Evolutionary conservation across 1,139 yeast species (phyloP).

Genomic region (Candida frijolesensis): DNA sequence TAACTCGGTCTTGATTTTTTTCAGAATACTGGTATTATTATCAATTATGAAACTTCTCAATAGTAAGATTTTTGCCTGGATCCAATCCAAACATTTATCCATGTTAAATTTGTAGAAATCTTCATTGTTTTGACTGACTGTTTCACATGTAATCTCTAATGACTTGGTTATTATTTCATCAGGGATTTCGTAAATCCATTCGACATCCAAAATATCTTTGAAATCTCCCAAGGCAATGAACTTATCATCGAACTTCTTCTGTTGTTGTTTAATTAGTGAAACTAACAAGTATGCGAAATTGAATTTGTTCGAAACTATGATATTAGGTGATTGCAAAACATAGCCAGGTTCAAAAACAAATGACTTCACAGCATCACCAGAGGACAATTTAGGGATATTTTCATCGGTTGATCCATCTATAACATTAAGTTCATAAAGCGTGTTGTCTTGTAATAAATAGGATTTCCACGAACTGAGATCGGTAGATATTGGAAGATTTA

Average conservation of each 20-base stretch:
- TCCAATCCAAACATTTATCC: conserved; percentile 30
- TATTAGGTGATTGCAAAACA: conserved; percentile 35
- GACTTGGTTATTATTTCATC: conserved; percentile 21
- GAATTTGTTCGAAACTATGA: conserved; percentile 46
- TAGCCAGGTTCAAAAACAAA: conserved; percentile 39
- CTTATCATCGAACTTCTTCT: conserved; percentile 30
- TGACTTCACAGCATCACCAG: conserved; percentile 38
- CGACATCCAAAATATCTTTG: conserved; percentile 38
- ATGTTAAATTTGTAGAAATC: conserved; percentile 46
- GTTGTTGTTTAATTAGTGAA: conserved; percentile 31
- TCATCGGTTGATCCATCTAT: conserved; percentile 29
- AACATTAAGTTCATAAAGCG: conserved; percentile 36
- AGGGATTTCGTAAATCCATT: conserved; percentile 30
- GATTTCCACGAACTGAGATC: conserved; percentile 21
- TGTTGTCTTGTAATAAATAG: conserved; percentile 21
- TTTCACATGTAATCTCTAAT: conserved; percentile 44
- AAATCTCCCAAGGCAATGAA: conserved; percentile 52
- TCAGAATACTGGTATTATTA: conserved; percentile 13
- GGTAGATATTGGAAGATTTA: conserved; percentile 27
- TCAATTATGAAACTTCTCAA: conserved; percentile 28
- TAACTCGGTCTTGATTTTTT: conserved; percentile 21
- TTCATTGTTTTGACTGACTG: conserved; percentile 49
- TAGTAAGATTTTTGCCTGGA: conserved; percentile 31
- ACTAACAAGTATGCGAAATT: conserved; percentile 46
- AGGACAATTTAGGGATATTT: conserved; percentile 20